Base-by-base conservation (phyloP, 2,329 filamentous ascomycete species). In the Penicillium sp. region DNA sequence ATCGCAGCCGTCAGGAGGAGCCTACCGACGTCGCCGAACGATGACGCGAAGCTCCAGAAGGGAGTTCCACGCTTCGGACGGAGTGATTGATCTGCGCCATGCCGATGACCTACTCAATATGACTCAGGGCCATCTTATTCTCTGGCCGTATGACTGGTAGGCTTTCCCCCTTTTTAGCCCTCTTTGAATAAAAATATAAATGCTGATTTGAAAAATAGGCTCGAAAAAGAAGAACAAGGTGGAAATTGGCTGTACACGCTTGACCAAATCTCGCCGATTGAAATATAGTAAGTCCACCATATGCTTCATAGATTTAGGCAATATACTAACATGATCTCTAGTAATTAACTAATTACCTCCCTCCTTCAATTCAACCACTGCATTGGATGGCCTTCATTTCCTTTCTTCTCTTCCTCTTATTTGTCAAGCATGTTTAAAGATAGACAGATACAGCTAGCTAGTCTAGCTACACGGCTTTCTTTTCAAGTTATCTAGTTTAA, bases 181-280 rank as follows among this genome's bases (percentile, higher is more conserved):
- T 52, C n/a, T 51, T 49, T 20, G n/a, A n/a, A 23, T 28, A 14
- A 35, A 49, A 56, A 48, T 26, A 26, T 46, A 43, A 26, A 14
- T 62, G 56, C 60, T 66, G 63, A 58, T 12, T 18, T 51, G 26
- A 33, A 35, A 28, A 20, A 20, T 51, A 82, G 80, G 91, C 83
- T 96, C 54, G 83, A 89, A 65, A 89, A 87, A 56, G 94, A 97
- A 75, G 94, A 97, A 77, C 85, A 87, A 67, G 92, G 91, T 63
- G 90, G 91, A 56, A 96, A 97, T 69, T 99, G 94, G 94, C 83
- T 97, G 61, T 97, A 96, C 75, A 91, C 93, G 68, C 90, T 97
- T 56, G 94, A 99, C 72, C 88, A 95, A 72, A 87, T 99, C 70
- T 95, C 94, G 65, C 94, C 94, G 56, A 80, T 99, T 74, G 91